Evolutionary conservation across 225 moss, liverwort and hornwort species (phyloP).

Genomic region (Takakia lepidozioides): DNA sequence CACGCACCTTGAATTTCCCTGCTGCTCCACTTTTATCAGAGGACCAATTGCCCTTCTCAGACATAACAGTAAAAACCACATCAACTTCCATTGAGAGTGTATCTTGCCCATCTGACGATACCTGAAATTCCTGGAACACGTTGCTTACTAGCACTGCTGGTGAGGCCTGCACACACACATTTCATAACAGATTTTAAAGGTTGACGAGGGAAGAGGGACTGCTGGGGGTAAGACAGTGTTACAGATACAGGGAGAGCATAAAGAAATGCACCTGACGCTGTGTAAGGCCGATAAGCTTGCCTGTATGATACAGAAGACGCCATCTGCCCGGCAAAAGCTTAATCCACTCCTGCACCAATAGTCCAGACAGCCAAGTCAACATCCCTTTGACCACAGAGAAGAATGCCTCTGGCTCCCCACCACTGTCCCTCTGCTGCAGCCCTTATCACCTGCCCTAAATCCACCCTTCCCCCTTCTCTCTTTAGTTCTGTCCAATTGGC

Average conservation of each 20-base stretch:
- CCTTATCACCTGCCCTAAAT: too few relatives aligned
- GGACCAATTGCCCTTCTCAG: conserved; percentile 20
- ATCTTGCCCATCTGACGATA: background rate
- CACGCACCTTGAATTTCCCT: conserved; percentile 15
- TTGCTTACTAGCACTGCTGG: conserved; percentile 28
- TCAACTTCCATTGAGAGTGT: conserved; percentile 19
- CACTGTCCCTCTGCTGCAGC: too few relatives aligned
- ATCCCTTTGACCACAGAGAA: too few relatives aligned
- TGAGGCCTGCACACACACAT: conserved; percentile 12
- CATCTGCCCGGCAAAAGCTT: conserved; percentile 26
- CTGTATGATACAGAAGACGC: conserved; percentile 39
- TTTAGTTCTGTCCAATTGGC: too few relatives aligned
- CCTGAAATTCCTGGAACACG: conserved; percentile 12
- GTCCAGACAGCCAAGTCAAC: too few relatives aligned
- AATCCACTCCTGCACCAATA: conserved; percentile 37
- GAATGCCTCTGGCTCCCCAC: too few relatives aligned
- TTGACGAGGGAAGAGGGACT: too few relatives aligned
- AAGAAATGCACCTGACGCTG: conserved; percentile 16
- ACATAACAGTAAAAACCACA: conserved; percentile 27
- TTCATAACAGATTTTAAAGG: too few relatives aligned
- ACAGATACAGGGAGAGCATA: too few relatives aligned
- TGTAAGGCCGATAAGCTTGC: conserved; percentile 36
- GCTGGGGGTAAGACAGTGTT: background rate
- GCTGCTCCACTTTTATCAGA: conserved; percentile 26
- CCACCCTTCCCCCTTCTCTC: too few relatives aligned